Conservation (phyloP, 2,329 filamentous ascomycete species). For the Chrysoporthe deuterocubensis region DNA sequence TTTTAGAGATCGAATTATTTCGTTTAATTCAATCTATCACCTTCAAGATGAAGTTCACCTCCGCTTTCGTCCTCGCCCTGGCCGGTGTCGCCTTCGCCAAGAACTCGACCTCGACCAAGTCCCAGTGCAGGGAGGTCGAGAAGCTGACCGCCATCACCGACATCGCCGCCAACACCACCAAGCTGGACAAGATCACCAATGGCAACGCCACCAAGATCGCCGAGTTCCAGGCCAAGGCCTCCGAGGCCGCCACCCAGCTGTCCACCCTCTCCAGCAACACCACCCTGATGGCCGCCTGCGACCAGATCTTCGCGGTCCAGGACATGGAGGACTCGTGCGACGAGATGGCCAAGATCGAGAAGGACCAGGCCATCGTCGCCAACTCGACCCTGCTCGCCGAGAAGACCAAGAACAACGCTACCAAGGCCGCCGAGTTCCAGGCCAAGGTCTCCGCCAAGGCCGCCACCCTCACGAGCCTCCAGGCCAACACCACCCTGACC, state of each 20-base stretch:
- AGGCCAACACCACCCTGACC: conserved; percentile 34
- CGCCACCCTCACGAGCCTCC: conserved; percentile 33
- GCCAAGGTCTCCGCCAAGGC: conserved; percentile 31
- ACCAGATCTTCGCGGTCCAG: conserved; percentile 38
- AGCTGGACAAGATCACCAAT: conserved; percentile 38
- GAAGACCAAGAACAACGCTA: conserved; percentile 37
- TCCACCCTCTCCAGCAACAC: conserved; percentile 40
- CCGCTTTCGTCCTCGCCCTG: conserved; percentile 31
- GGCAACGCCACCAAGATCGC: conserved; percentile 43
- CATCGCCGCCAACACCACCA: conserved; percentile 42
- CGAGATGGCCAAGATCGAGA: conserved; percentile 36
- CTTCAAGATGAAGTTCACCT: conserved; percentile 33
- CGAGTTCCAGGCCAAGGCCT: conserved; percentile 43
- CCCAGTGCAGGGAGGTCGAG: conserved; percentile 40
- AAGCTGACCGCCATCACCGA: conserved; percentile 37
- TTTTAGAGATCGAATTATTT: not conserved
- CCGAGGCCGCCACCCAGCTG: conserved; percentile 37
- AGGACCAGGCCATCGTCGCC: conserved; percentile 33
- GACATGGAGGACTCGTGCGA: conserved; percentile 37
- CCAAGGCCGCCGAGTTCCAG: conserved; percentile 36
- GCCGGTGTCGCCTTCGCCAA: conserved; percentile 36
- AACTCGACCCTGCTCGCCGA: conserved; percentile 34
- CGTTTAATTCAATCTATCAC: not conserved
- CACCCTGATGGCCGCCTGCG: conserved; percentile 41
- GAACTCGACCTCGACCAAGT: conserved; percentile 36